Evolutionary conservation across 345 rosid species (phyloP).

Genomic region (Euphorbia pulcherrima): DNA sequence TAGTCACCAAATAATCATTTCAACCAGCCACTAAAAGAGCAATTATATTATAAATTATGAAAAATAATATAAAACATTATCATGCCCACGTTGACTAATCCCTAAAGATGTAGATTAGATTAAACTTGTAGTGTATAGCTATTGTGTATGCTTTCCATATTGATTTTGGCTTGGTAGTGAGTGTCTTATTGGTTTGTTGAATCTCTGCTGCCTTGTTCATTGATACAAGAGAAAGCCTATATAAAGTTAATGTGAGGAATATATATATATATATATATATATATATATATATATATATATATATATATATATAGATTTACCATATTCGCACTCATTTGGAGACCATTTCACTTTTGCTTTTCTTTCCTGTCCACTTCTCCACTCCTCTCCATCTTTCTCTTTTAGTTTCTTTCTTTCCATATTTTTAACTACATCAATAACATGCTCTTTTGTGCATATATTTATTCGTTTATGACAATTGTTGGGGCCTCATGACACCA

Average conservation of each 20-base stretch:
- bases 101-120: background rate
- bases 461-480: no score
- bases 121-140: background rate
- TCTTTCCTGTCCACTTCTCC: background rate
- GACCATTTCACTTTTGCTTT: slow-evolving; percentile 20
- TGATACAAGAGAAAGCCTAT: slow-evolving; percentile 33
- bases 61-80: no score
- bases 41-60: no score
- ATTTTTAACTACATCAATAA: no score
- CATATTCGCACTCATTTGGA: slow-evolving; percentile 9
- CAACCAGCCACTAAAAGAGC: no score
- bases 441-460: no score
- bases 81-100: background rate
- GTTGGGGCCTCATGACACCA: no score
- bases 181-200: slow-evolving; percentile 15
- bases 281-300: no score
- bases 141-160: background rate
- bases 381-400: background rate
- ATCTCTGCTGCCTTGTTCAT: slow-evolving; percentile 22
- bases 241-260: slow-evolving; percentile 3
- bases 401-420: background rate
- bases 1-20: no score
- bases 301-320: no score
- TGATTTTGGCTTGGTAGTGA: slow-evolving; percentile 8
- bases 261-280: no score